Conservation (phyloP, 2,329 filamentous ascomycete species). For the Nothophoma quercina region DNA sequence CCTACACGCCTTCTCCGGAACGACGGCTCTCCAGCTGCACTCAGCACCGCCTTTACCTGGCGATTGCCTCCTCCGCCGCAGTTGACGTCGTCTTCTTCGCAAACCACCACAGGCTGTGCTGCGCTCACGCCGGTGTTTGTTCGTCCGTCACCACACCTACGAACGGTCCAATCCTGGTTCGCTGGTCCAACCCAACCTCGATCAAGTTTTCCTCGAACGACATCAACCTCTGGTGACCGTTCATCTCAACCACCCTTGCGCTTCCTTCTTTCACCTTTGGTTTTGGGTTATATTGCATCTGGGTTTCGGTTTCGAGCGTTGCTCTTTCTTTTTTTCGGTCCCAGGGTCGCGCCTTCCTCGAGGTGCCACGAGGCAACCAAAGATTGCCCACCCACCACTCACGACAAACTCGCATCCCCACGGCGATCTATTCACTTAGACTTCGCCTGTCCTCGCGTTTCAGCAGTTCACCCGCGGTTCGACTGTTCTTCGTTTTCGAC, state of each 20-base stretch:
- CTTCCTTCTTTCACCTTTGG: slow-evolving; percentile 17
- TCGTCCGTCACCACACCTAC: not conserved
- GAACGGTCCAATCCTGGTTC: slow-evolving; percentile 7
- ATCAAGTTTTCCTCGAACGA: not conserved
- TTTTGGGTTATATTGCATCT: slow-evolving; percentile 20
- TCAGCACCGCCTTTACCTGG: slow-evolving; percentile 17
- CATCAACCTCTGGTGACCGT: slow-evolving; percentile 11
- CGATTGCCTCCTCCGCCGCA: slow-evolving; percentile 3
- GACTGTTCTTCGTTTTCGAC: slow-evolving; percentile 14
- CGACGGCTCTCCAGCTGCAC: slow-evolving; percentile 18
- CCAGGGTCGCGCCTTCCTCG: slow-evolving; percentile 19
- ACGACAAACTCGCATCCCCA: slow-evolving; percentile 27
- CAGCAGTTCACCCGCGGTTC: slow-evolving; percentile 20
- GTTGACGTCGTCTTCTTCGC: slow-evolving; percentile 10
- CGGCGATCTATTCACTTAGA: slow-evolving; percentile 53
- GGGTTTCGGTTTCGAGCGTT: slow-evolving; percentile 25
- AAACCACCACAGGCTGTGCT: slow-evolving; percentile 21
- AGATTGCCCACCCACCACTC: slow-evolving; percentile 24
- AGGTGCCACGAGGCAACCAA: slow-evolving; percentile 10
- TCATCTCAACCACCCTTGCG: slow-evolving; percentile 10
- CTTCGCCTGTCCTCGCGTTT: slow-evolving; percentile 44
- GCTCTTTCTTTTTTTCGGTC: slow-evolving; percentile 19
- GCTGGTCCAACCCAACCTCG: slow-evolving; percentile 15
- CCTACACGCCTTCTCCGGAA: slow-evolving; percentile 23
- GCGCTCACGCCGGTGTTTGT: slow-evolving; percentile 16